Conservation (phyloP, 164 flowering plant species). For the Saururus chinensis region DNA sequence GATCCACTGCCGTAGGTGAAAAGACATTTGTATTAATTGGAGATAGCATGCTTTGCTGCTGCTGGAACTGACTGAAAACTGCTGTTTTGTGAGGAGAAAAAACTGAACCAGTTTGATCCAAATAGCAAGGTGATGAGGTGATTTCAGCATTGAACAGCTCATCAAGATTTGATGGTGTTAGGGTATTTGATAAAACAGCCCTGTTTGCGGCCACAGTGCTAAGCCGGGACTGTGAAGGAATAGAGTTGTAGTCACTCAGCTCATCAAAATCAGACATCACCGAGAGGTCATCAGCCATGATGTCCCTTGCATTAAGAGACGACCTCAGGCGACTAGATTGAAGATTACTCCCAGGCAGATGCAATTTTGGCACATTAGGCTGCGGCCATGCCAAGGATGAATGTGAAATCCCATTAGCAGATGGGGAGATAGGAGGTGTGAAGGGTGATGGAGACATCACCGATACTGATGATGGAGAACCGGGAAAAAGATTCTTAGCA, state of each 20-base stretch:
- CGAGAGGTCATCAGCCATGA: constrained; percentile 38
- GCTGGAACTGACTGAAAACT: constrained; percentile 65
- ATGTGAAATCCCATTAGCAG: constrained; percentile 48
- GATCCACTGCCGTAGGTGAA: constrained; percentile 59
- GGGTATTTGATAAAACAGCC: constrained; percentile 38
- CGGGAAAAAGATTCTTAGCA: constrained; percentile 65
- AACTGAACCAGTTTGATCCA: constrained; percentile 38
- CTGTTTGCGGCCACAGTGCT: constrained; percentile 37
- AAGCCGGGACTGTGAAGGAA: constrained; percentile 31
- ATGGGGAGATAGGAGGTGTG: constrained; percentile 86
- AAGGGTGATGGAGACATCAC: constrained; percentile 68
- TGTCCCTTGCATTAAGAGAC: constrained; percentile 76
- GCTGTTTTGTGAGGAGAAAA: constrained; percentile 80
- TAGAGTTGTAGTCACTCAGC: constrained; percentile 37
- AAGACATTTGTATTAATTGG: constrained; percentile 61
- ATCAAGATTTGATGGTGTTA: constrained; percentile 70
- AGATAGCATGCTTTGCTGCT: constrained; percentile 58
- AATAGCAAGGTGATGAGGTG: constrained; percentile 46
- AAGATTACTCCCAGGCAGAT: constrained; percentile 79
- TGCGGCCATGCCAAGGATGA: constrained; percentile 62
- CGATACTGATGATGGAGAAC: constrained; percentile 63
- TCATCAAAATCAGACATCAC: constrained; percentile 49
- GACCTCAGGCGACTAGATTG: constrained; percentile 86
- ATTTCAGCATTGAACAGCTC: constrained; percentile 54
- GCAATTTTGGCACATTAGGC: constrained; percentile 70